Conservation (phyloP, 441 rosid species). For the Breynia disticha region DNA sequence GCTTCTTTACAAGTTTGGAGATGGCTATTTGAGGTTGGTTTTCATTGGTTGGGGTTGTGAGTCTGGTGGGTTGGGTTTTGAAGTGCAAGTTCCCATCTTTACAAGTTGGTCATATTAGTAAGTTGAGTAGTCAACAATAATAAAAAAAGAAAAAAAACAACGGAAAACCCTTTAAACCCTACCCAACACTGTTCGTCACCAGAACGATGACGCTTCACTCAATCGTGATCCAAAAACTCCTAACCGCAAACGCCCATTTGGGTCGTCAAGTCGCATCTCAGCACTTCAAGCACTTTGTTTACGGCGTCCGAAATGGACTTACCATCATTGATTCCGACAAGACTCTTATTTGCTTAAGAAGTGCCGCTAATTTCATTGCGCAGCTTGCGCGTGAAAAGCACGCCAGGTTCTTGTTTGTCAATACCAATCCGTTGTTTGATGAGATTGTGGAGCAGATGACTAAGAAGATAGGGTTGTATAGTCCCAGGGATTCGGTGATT, state of each 20-base stretch:
- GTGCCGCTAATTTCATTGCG: conserved; percentile 69
- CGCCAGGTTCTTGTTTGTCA: conserved; percentile 72
- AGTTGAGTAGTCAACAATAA: too few relatives aligned
- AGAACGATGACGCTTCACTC: conserved; percentile 74
- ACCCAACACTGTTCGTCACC: too few relatives aligned
- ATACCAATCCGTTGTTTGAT: conserved; percentile 84
- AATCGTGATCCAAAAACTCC: conserved; percentile 74
- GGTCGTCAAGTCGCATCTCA: conserved; percentile 68
- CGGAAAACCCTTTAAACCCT: too few relatives aligned
- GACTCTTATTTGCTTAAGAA: conserved; percentile 84
- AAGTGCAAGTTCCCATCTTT: conserved; percentile 65
- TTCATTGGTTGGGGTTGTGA: background rate
- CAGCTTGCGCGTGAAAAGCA: conserved; percentile 42
- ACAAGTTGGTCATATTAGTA: too few relatives aligned
- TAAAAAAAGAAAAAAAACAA: too few relatives aligned
- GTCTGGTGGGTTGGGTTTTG: conserved; percentile 41
- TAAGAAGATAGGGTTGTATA: conserved; percentile 54
- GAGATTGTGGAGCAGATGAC: conserved; percentile 82
- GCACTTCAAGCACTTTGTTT: conserved; percentile 75
- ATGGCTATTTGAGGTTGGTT: conserved; percentile 21
- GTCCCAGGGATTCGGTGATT: conserved; percentile 47
- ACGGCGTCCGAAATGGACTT: conserved; percentile 60
- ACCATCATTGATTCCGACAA: conserved; percentile 76
- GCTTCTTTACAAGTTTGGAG: conserved; percentile 38
- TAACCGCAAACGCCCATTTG: conserved; percentile 72